Evolutionary conservation across 768 basidiomycete species (phyloP), one percentile per base, ranked within the genome.

Genomic region (Russula griseocarnosa): DNA sequence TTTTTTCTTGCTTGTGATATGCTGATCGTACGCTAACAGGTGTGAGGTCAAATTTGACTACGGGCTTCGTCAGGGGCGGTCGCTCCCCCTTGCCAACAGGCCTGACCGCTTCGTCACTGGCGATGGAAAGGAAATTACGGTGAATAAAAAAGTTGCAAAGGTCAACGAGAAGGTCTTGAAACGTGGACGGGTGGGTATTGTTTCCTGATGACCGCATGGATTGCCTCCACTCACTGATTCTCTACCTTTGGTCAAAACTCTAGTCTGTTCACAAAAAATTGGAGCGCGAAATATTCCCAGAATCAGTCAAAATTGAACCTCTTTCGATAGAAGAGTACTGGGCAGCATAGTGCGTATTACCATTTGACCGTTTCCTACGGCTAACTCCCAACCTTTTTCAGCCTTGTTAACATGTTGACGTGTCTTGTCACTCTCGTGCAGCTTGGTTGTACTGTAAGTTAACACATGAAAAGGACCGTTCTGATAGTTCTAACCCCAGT

Each of bases 1-100:
- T 10, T 18, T 34, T 10, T 44, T 5, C 5, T 16, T 11, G n/a
- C 34, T 56, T 34, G 47, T 50, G n/a, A 22, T 11, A 1, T 6
- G 28, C 5, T 36, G 8, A 18, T 42, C 7, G 6, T 38, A n/a
- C 20, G 9, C 22, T 8, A 3, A n/a, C 42, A 90, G 90, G 90
- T 92, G 90, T 69, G 90, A 90, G 70, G 80, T 90, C 7, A 88
- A 90, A 71, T 85, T 83, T 71, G 88, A 92, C 67, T 92, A 92
- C 70, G 83, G 87, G 3, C 76, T 91, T 46, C 82, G 83, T 34
- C 86, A 87, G 63, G 76, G 75, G 62, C 79, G 87, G 24, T 74
- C 77, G 50, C 78, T 73, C 50, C 82, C 80, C 20, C 66, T 87
- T 0, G 74, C 75, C 22, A 62, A 73, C 11, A 80, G 89, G 22